Evolutionary conservation across 2,329 filamentous ascomycete species (phyloP).

Genomic region (Fusarium austroafricanum): DNA sequence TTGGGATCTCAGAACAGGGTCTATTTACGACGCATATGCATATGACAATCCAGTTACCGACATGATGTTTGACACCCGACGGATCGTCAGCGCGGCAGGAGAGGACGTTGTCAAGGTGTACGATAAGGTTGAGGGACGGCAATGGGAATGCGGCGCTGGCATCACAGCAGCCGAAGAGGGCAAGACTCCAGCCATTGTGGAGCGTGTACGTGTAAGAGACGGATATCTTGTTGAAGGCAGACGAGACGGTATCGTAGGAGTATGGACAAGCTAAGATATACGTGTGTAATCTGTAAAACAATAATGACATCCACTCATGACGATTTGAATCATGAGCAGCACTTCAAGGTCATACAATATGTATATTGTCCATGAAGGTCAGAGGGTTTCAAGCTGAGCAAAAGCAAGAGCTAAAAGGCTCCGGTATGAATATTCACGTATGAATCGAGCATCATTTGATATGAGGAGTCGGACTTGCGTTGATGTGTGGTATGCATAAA

Average conservation of each 20-base stretch:
- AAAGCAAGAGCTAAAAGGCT: neutral
- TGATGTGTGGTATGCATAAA: neutral
- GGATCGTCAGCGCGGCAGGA: conserved; percentile 89
- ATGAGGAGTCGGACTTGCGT: neutral
- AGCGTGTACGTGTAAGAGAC: conserved; percentile 90
- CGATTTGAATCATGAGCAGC: conserved; percentile 13
- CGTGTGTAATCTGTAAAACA: conserved; percentile 44
- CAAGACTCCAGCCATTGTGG: conserved; percentile 75
- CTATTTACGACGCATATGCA: conserved; percentile 94
- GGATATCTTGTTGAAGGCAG: conserved; percentile 94
- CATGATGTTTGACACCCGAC: conserved; percentile 95
- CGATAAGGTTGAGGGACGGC: conserved; percentile 93
- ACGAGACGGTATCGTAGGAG: conserved; percentile 86
- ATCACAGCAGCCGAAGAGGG: conserved; percentile 75
- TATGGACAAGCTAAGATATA: conserved; percentile 78
- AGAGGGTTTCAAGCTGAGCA: neutral
- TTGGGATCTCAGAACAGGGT: conserved; percentile 96
- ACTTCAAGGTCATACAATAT: neutral
- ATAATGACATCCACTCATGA: conserved; percentile 40
- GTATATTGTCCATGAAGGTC: neutral
- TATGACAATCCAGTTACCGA: conserved; percentile 92
- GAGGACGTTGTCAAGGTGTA: conserved; percentile 98
- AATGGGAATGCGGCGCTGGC: conserved; percentile 96
- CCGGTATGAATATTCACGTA: neutral
- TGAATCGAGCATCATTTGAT: neutral